A percentile compares a stretch with the other conserved stretches of the same genome.
These are phyloP conservation scores for Talaromyces sp. DNA, from an alignment of 2,329 filamentous ascomycete genomes.

Conservation along the genomic window DNA sequence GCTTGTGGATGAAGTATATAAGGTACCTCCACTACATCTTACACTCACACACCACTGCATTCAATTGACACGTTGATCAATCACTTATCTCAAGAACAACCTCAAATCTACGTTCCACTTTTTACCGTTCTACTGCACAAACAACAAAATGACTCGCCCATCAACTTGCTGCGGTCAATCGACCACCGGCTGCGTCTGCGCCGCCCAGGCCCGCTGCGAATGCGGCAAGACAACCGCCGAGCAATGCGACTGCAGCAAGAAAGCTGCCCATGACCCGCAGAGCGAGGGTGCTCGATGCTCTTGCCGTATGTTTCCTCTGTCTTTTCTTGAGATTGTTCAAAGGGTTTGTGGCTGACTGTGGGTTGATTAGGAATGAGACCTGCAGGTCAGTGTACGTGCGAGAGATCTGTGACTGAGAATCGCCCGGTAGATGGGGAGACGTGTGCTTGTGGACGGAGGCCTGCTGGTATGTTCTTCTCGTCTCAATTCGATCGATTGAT, in stretches of 20 bases:
- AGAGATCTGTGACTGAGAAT: slow-evolving; percentile 70
- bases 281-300: slow-evolving; percentile 73
- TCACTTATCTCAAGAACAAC: not conserved
- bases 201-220: slow-evolving; percentile 68
- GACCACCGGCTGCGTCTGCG: slow-evolving; percentile 56
- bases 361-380: slow-evolving; percentile 61
- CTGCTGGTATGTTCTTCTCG: slow-evolving; percentile 57
- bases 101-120: not conserved
- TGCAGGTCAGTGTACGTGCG: slow-evolving; percentile 78
- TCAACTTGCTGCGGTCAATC: slow-evolving; percentile 61
- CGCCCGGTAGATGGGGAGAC: slow-evolving; percentile 56
- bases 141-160: slow-evolving; percentile 22
- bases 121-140: not conserved
- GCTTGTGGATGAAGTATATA: not conserved
- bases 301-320: slow-evolving; percentile 58
- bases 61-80: not conserved
- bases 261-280: slow-evolving; percentile 67
- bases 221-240: slow-evolving; percentile 87
- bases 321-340: not conserved
- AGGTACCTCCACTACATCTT: not conserved
- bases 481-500: not conserved
- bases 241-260: slow-evolving; percentile 80
- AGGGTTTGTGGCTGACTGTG: slow-evolving; percentile 15
- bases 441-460: slow-evolving; percentile 75
- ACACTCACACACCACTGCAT: not conserved